Base-by-base conservation (phyloP, 116 monocot genomes). In the Dioscorea cayenensis region DNA sequence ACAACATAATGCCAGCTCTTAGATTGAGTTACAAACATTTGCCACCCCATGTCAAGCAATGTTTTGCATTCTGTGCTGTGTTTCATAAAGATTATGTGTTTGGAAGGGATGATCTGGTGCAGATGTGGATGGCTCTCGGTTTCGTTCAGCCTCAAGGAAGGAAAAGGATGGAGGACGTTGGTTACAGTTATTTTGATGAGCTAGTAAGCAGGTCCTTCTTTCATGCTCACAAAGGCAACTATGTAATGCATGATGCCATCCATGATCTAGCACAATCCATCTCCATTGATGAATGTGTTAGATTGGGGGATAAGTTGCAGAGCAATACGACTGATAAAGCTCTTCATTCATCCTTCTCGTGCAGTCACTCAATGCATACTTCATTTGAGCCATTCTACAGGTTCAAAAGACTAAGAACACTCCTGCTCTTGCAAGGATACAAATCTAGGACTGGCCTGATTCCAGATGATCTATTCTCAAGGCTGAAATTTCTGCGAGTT, bases 41-140 rank as follows among this genome's bases (percentile, higher is more conserved):
- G 22, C 79, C 88, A 3, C 60, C 77, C 0, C 76, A 77, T 35
- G 48, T 88, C 64, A 88, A 79, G 79, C 81, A 77, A 64, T 88
- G 88, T 66, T 88, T 88, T 60, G 72, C 74, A 36, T 88, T 79
- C 52, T 88, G 84, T 66, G 71, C 88, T 9, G 71, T 84, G 9
- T 88, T 79, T 52, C 84, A 71, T 37, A 88, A 84, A 59, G 82
- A 82, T 68, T 82, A 79, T 36, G 51, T 72, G 14, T 84, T 84
- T 49, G 36, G 75, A 19, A 81, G 74, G 29, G 64, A 76, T 37
- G 72, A 35, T 20, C 28, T 88, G 68, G 71, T 88, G 12, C 81
- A 76, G 28, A 79, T 84, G 7, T 88, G 88, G 88, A 84, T 88
- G 73, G 88, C 84, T 4, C 84, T 77, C 22, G 88, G 88, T 6